phyloP scores from a whole-genome alignment of 768 basidiomycete genomes.

The Suillus subalutaceus region DNA sequence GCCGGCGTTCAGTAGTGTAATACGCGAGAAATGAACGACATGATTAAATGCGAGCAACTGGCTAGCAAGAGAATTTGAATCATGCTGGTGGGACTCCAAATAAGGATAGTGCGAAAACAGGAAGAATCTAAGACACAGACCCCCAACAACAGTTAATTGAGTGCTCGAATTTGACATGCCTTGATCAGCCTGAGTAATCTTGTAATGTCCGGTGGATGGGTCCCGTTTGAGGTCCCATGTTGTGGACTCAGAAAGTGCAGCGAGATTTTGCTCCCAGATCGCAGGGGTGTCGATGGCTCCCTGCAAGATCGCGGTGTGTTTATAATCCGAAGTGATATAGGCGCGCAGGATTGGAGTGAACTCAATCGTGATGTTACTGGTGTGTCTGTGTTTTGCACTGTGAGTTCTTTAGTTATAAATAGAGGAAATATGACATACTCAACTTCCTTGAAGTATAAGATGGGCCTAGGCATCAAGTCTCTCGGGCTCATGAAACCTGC shows the following conservation, averaged over 20 bases:
- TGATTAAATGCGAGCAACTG: background rate
- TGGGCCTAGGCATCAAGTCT: background rate
- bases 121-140: background rate
- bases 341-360: constrained; percentile 2
- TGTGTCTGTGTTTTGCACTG: background rate
- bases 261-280: constrained; percentile 8
- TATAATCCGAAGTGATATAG: constrained; percentile 5
- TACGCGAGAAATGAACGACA: background rate
- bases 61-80: background rate
- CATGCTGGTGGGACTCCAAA: background rate
- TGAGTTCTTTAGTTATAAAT: background rate
- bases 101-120: background rate
- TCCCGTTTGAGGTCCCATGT: constrained; percentile 7
- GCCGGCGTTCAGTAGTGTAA: background rate
- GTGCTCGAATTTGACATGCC: background rate
- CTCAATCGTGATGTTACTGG: background rate
- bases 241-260: background rate
- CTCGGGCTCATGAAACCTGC: background rate
- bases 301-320: background rate
- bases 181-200: background rate
- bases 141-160: background rate
- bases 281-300: background rate
- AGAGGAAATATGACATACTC: background rate
- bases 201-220: background rate
- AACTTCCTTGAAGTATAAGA: constrained; percentile 5